Conservation (phyloP, 2,329 filamentous ascomycete species). For the Cadophora malorum region DNA sequence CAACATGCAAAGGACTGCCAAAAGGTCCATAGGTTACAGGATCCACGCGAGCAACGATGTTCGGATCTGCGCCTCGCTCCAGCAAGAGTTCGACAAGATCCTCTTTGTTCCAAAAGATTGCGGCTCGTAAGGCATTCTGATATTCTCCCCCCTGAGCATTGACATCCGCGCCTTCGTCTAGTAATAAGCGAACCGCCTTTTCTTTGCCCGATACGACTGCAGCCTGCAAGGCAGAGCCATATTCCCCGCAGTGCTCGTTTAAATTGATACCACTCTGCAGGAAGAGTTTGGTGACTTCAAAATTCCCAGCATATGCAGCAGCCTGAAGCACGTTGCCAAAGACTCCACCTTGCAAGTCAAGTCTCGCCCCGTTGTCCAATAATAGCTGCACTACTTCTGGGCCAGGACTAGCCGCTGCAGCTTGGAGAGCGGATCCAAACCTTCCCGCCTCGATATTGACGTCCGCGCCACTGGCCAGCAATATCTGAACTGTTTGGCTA, state of each 20-base stretch:
- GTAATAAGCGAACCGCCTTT: constrained; percentile 14
- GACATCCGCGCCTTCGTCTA: constrained; percentile 27
- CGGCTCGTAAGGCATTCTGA: constrained; percentile 31
- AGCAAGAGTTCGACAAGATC: constrained; percentile 27
- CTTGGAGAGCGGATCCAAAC: too few relatives aligned
- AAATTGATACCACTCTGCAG: constrained; percentile 26
- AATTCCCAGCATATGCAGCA: too few relatives aligned
- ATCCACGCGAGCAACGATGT: constrained; percentile 1
- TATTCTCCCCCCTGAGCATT: constrained; percentile 23
- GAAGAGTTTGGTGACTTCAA: constrained; percentile 3
- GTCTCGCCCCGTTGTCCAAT: too few relatives aligned
- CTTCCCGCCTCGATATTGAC: too few relatives aligned
- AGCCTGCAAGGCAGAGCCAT: constrained; percentile 25
- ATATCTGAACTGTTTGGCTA: too few relatives aligned
- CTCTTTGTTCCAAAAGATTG: constrained; percentile 19
- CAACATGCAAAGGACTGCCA: constrained; percentile 16
- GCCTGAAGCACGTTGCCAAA: too few relatives aligned
- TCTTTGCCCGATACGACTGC: constrained; percentile 12
- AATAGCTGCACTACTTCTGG: too few relatives aligned
- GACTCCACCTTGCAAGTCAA: too few relatives aligned
- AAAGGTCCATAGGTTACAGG: background rate
- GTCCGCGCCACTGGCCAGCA: too few relatives aligned
- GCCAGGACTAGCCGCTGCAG: too few relatives aligned
- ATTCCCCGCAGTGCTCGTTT: constrained; percentile 26
- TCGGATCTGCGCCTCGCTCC: constrained; percentile 30